Conservation (phyloP, 192 early-diverging fungal genomes). For the Coemansia sp. region DNA sequence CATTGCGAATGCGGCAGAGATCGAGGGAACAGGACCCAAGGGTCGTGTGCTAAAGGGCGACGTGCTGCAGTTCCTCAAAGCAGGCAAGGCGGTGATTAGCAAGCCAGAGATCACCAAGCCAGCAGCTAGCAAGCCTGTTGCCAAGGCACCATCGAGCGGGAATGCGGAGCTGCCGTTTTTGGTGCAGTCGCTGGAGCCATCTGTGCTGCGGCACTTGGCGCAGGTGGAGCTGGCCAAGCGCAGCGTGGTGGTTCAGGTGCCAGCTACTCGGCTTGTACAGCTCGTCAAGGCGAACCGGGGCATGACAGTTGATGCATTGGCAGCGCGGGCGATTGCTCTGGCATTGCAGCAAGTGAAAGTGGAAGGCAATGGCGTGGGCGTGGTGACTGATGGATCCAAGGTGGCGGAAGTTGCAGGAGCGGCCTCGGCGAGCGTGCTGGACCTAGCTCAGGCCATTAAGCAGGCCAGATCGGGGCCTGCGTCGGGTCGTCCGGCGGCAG, state of each 20-base stretch:
- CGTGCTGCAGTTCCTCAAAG: constrained; percentile 62
- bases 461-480: constrained; percentile 8
- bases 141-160: constrained; percentile 11
- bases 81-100: constrained; percentile 17
- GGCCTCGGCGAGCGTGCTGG: constrained; percentile 21
- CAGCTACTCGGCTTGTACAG: constrained; percentile 30
- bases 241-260: constrained; percentile 39
- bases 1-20: constrained; percentile 48
- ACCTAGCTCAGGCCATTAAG: constrained; percentile 32
- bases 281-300: constrained; percentile 24
- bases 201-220: constrained; percentile 44
- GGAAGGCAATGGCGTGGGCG: constrained; percentile 57
- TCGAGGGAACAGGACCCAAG: constrained; percentile 60
- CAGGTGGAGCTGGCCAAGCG: constrained; percentile 38
- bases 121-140: neutral
- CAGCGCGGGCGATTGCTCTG: constrained; percentile 39
- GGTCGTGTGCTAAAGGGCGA: constrained; percentile 78
- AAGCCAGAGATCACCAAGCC: neutral
- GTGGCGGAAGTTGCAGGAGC: constrained; percentile 35
- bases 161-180: constrained; percentile 42
- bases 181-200: constrained; percentile 44
- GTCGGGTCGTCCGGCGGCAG: constrained; percentile 11
- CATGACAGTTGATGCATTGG: constrained; percentile 22
- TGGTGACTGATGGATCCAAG: constrained; percentile 53
- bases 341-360: constrained; percentile 54